Percentiles rank a stretch among this genome's conserved stretches.
Conservation (phyloP, 345 rosid species). For the Cardamine occulta region DNA sequence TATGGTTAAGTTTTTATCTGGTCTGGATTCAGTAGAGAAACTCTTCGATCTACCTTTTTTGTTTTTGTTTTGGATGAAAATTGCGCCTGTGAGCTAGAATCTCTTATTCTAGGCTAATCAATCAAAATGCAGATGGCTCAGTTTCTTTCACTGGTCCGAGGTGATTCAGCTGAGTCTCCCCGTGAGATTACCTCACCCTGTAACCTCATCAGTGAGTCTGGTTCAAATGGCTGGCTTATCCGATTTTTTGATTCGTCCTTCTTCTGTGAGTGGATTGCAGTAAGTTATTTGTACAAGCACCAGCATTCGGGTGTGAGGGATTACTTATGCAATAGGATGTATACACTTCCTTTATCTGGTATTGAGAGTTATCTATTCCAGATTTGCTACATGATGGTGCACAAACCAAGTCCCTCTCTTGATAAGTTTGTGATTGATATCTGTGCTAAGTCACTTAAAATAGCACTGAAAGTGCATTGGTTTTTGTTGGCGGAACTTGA, state of each 20-base stretch:
- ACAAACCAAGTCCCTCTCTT: conserved; percentile 95
- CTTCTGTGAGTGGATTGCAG: conserved; percentile 99
- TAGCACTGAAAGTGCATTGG: conserved; percentile 98
- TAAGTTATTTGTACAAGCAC: conserved; percentile 97
- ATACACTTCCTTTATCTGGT: conserved; percentile 84
- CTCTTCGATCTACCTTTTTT: too few relatives aligned
- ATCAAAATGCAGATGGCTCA: conserved; percentile 57
- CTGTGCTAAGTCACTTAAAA: conserved; percentile 79
- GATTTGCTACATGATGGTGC: conserved; percentile 89
- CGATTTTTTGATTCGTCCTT: conserved; percentile 94
- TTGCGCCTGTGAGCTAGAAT: not conserved
- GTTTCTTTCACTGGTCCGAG: conserved; percentile 75
- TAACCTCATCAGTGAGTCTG: conserved; percentile 66
- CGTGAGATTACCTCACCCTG: conserved; percentile 78
- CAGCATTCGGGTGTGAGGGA: conserved; percentile 91
- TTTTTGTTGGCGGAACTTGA: conserved; percentile 92
- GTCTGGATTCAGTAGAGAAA: too few relatives aligned
- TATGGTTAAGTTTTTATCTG: too few relatives aligned
- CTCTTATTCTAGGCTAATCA: not conserved
- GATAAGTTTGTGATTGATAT: conserved; percentile 95
- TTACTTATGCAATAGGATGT: conserved; percentile 97
- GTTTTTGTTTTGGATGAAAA: too few relatives aligned
- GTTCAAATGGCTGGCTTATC: conserved; percentile 97
- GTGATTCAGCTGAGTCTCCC: conserved; percentile 74
- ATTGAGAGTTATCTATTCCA: conserved; percentile 94